These are phyloP conservation scores for Emergomyces orientalis DNA, from an alignment of 2,329 filamentous ascomycete genomes.

Conservation along the genomic window DNA sequence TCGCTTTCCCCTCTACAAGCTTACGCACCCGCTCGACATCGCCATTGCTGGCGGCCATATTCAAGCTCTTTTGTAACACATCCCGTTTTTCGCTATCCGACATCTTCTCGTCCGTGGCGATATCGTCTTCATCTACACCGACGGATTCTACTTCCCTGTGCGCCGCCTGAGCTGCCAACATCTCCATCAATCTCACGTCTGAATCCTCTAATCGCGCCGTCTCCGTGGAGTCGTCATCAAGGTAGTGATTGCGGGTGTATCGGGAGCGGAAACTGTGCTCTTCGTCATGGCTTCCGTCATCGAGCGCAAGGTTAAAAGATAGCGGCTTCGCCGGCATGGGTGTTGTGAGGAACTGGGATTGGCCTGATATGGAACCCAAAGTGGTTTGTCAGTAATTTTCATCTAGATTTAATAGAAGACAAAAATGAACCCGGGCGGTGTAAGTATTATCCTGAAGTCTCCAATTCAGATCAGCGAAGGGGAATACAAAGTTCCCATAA, in stretches of 20 bases:
- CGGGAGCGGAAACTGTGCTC: slow-evolving; percentile 37
- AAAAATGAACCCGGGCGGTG: background rate
- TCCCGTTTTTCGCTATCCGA: slow-evolving; percentile 68
- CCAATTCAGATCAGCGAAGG: background rate
- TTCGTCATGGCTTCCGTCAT: slow-evolving; percentile 66
- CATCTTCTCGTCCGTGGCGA: slow-evolving; percentile 64
- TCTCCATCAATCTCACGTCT: slow-evolving; percentile 83
- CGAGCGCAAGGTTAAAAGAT: slow-evolving; percentile 73
- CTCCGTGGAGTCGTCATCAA: slow-evolving; percentile 33
- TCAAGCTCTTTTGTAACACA: slow-evolving; percentile 75
- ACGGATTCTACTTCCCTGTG: slow-evolving; percentile 57
- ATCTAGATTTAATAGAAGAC: background rate
- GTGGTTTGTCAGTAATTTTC: background rate
- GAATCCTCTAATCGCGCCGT: slow-evolving; percentile 56
- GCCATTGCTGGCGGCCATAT: slow-evolving; percentile 94
- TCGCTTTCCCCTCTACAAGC: slow-evolving; percentile 65
- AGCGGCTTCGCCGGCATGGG: slow-evolving; percentile 77
- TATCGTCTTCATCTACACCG: slow-evolving; percentile 68
- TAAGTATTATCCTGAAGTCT: background rate
- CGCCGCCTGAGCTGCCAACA: slow-evolving; percentile 89
- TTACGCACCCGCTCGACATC: slow-evolving; percentile 72
- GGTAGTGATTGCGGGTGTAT: slow-evolving; percentile 23
- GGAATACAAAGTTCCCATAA: background rate
- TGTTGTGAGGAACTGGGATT: slow-evolving; percentile 88
- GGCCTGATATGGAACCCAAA: slow-evolving; percentile 48